Evolutionary conservation across 2,329 filamentous ascomycete species (phyloP), one percentile per base, ranked within the genome.

Genomic region (Chaetomium strumarium): DNA sequence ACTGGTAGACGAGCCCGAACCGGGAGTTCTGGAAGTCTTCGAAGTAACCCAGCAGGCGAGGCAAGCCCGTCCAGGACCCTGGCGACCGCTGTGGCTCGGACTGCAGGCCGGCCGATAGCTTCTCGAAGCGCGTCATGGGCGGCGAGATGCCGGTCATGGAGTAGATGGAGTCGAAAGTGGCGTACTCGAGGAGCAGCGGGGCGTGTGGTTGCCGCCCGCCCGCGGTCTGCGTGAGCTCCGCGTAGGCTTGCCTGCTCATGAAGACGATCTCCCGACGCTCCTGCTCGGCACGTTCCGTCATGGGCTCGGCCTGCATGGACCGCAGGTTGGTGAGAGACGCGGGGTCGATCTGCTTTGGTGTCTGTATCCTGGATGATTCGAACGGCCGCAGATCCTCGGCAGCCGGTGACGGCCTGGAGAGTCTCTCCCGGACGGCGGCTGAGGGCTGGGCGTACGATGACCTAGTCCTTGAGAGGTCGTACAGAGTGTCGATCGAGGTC

Each of bases 401-500:
- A 14, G 65, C 60, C 0, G 70, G 63, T 1, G 53, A 19, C 40
- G 58, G 45, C 49, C 72, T 75, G 42, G 68, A 67, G 0, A 67
- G 63, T 53, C 63, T 70, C 62, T 58, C 66, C 56, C 53, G 62
- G 42, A 57, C 66, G 46, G 48, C 62, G 53, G 63, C 63, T 5
- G 67, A 62, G 2, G 68, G 64, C 11, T 68, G 61, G 2, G 69
- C 67, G 1, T 69, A 71, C 1, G 75, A 75, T 0, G 77, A 75
- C 17, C 86, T 75, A 13, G 85, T 85, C 46, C 83, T 74, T 0
- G 86, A 90, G 13, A 91, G 73, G 63, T 90, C 86, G 66, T 88
- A 90, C 1, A 92, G 75, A 0, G 85, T 89, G 67, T 91, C 88
- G 65, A 91, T 89, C 2, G 85, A 89, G 6, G 81, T 80, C 14